Evolutionary conservation across 345 rosid genomes (phyloP).

Genomic region (Linum lewisii): DNA sequence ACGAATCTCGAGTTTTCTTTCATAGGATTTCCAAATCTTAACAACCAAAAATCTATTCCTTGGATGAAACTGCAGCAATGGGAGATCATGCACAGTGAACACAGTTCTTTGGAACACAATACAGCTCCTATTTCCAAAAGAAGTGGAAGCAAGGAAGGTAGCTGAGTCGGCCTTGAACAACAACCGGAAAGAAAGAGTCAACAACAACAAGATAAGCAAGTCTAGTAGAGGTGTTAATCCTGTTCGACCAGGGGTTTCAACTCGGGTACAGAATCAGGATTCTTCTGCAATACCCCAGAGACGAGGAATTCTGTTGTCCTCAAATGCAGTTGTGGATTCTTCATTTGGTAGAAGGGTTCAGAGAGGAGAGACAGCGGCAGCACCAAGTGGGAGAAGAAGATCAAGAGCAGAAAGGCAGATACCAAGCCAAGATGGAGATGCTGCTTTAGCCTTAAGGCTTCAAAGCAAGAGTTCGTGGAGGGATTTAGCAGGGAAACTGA

Average conservation of each 20-base stretch:
- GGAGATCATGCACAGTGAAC: conserved; percentile 76
- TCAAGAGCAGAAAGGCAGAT: not conserved
- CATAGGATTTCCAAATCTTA: not conserved
- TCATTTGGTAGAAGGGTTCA: not conserved
- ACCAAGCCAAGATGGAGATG: conserved; percentile 60
- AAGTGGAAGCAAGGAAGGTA: conserved; percentile 71
- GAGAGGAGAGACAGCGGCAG: conserved; percentile 9
- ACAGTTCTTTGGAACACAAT: conserved; percentile 98
- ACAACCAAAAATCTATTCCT: not conserved
- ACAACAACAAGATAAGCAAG: conserved; percentile 1
- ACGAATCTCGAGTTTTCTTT: not conserved
- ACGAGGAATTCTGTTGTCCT: conserved; percentile 9
- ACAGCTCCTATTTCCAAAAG: conserved; percentile 83
- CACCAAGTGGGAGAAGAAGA: conserved; percentile 18
- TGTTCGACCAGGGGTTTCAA: conserved; percentile 13
- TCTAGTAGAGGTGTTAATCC: not conserved
- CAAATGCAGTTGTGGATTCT: conserved; percentile 7
- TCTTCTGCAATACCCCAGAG: conserved; percentile 6
- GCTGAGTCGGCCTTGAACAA: conserved; percentile 14
- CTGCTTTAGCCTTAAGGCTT: conserved; percentile 69
- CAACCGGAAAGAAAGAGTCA: conserved; percentile 13
- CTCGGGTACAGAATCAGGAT: conserved; percentile 6
- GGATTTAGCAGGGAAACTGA: conserved; percentile 29
- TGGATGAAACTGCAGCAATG: conserved; percentile 41
- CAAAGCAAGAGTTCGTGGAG: conserved; percentile 71